Evolutionary conservation across 345 rosid genomes (phyloP).

Genomic region (Firmiana major): DNA sequence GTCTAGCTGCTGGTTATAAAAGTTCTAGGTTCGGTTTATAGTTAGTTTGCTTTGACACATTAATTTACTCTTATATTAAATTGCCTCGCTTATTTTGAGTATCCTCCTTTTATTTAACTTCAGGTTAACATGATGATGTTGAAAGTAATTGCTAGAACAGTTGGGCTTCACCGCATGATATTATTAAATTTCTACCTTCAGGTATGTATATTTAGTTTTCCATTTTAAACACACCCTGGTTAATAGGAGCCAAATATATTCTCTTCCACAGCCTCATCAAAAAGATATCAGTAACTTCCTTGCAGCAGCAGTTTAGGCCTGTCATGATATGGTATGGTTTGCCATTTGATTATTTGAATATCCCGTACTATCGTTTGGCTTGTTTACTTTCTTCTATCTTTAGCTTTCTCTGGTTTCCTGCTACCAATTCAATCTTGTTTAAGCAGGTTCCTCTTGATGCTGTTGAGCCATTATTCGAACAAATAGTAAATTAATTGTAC

Average conservation of each 20-base stretch:
- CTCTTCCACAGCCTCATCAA: slow-evolving; percentile 78
- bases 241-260: slow-evolving; percentile 5
- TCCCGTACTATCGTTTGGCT: neutral
- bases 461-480: slow-evolving; percentile 85
- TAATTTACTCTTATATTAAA: neutral
- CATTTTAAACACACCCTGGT: neutral
- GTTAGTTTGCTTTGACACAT: neutral
- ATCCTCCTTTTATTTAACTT: slow-evolving; percentile 17
- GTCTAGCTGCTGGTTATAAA: neutral
- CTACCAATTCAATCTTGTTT: slow-evolving; percentile 9
- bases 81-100: neutral
- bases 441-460: slow-evolving; percentile 93
- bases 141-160: slow-evolving; percentile 80
- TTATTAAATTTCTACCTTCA: slow-evolving; percentile 67
- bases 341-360: slow-evolving; percentile 6
- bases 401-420: neutral
- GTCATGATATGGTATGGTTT: slow-evolving; percentile 86
- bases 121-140: slow-evolving; percentile 94
- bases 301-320: slow-evolving; percentile 93
- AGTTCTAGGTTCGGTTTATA: neutral
- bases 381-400: neutral
- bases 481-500: slow-evolving; percentile 91
- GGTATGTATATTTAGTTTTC: slow-evolving; percentile 10
- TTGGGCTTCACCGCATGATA: slow-evolving; percentile 87
- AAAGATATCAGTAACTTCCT: slow-evolving; percentile 91